Conservation (phyloP, 208 protist genomes). For the Crithidia thermophila region DNA sequence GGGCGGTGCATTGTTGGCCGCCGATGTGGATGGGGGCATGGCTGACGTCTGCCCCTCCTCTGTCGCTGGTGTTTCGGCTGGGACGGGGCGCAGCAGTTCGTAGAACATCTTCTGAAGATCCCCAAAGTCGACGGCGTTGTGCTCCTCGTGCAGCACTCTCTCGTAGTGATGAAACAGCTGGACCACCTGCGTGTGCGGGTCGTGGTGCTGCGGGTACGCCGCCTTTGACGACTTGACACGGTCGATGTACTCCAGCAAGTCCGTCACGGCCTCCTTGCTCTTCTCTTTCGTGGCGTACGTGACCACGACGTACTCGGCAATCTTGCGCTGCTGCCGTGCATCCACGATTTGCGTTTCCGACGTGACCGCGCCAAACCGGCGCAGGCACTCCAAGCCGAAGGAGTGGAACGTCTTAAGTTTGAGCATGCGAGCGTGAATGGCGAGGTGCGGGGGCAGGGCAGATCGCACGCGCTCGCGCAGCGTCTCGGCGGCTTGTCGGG, state of each 20-base stretch:
- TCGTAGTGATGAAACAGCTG: slow-evolving; percentile 83
- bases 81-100: slow-evolving; percentile 40
- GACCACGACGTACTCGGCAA: slow-evolving; percentile 63
- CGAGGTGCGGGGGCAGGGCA: slow-evolving; percentile 36
- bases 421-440: slow-evolving; percentile 27
- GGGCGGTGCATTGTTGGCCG: too few relatives aligned
- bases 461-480: slow-evolving; percentile 67
- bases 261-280: slow-evolving; percentile 54
- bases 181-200: slow-evolving; percentile 57
- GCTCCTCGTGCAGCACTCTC: slow-evolving; percentile 60
- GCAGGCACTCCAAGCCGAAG: slow-evolving; percentile 83
- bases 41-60: background rate
- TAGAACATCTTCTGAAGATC: slow-evolving; percentile 85
- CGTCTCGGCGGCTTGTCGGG: slow-evolving; percentile 77
- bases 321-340: slow-evolving; percentile 48
- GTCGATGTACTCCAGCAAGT: slow-evolving; percentile 72
- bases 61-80: background rate
- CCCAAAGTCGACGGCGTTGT: slow-evolving; percentile 83
- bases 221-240: slow-evolving; percentile 65
- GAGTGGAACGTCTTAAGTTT: slow-evolving; percentile 89
- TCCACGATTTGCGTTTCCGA: slow-evolving; percentile 64
- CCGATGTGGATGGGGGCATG: too few relatives aligned
- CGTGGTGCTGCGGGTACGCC: slow-evolving; percentile 42
- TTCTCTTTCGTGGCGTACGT: slow-evolving; percentile 50
- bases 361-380: slow-evolving; percentile 58